These are phyloP conservation scores for Blastobotrys muscicola DNA, from an alignment of 805 yeast species.

Conservation along the genomic window DNA sequence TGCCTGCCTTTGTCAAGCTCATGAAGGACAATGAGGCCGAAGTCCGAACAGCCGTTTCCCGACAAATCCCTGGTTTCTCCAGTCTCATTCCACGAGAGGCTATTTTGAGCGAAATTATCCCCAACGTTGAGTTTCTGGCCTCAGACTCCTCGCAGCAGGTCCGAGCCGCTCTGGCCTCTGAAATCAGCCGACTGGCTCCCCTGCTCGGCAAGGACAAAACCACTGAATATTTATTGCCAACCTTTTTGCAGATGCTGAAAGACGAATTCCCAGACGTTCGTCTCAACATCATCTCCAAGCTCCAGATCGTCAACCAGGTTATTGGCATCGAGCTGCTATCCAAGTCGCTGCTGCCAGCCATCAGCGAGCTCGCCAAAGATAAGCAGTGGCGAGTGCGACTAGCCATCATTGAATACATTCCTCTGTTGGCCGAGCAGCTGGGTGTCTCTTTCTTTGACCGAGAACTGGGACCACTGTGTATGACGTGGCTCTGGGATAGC, in stretches of 20 bases:
- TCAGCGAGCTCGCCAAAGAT: conserved; percentile 91
- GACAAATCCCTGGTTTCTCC: conserved; percentile 61
- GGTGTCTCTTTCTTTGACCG: conserved; percentile 91
- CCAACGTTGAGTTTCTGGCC: conserved; percentile 72
- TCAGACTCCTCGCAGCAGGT: conserved; percentile 90
- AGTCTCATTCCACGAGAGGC: conserved; percentile 32
- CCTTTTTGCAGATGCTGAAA: conserved; percentile 84
- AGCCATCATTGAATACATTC: conserved; percentile 94
- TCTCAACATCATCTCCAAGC: conserved; percentile 83
- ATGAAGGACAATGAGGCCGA: conserved; percentile 94
- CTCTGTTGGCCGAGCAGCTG: conserved; percentile 84
- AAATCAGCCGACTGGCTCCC: conserved; percentile 80
- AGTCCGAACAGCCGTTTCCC: conserved; percentile 89
- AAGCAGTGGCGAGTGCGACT: conserved; percentile 96
- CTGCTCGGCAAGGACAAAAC: conserved; percentile 77
- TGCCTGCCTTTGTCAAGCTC: conserved; percentile 62
- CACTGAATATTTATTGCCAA: conserved; percentile 72
- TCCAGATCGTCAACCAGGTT: conserved; percentile 86
- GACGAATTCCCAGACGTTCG: conserved; percentile 97
- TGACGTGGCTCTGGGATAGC: conserved; percentile 98
- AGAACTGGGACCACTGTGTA: conserved; percentile 79
- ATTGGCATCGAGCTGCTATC: conserved; percentile 85
- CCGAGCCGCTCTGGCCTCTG: conserved; percentile 83
- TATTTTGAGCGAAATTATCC: conserved; percentile 63
- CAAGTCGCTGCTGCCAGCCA: conserved; percentile 87